Evolutionary conservation across 495 filamentous ascomycete species (phyloP), one percentile per base, ranked within the genome.

Genomic region (Podospora pseudocomata): DNA sequence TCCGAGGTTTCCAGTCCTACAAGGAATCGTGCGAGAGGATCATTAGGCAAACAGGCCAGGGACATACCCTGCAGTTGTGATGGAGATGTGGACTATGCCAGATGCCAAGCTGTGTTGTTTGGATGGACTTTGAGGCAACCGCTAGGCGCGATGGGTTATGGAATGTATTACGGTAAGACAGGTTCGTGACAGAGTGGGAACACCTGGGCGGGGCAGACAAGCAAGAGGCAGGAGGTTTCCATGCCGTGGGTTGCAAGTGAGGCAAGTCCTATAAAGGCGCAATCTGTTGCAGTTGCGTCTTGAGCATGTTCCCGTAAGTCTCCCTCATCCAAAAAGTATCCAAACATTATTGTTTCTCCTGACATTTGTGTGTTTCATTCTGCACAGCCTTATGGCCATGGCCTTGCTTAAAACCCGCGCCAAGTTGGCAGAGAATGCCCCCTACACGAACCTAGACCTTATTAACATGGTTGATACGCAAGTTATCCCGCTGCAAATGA

Each of bases 401-500:
- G 20, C 55, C 5, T 5, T 19, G 23, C 55, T 26, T 3, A 58
- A 58, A 26, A 58, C n/a, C 18, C 55, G 55, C 15, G n/a, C n/a
- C n/a, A 19, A 13, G 5, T 7, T 58, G 55, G 55, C 55, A 58
- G 55, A 58, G 23, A 58, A 58, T 58, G 55, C 55, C 13, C 55
- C 55, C 23, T 58, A 58, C 55, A 15, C 55, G 18, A 58, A 58
- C 23, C 55, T 58, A 3, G 55, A 58, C 5, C 55, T 58, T 2
- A n/a, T 58, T 5, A 58, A 58, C 23, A 19, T 58, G n/a, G 55
- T 58, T n/a, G 55, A 58, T 26, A 58, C 55, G 55, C 11, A 58
- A 58, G 55, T 58, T 26, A 4, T 23, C 19, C 55, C 23, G 7
- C 23, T 23, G 23, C 15, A 15, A 19, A 26, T 9, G 1, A 20